A percentile compares a stretch with the other conserved stretches of the same genome.
phyloP scores from a whole-genome alignment of 106 monocot species.

The Platanthera guangdongensis region DNA sequence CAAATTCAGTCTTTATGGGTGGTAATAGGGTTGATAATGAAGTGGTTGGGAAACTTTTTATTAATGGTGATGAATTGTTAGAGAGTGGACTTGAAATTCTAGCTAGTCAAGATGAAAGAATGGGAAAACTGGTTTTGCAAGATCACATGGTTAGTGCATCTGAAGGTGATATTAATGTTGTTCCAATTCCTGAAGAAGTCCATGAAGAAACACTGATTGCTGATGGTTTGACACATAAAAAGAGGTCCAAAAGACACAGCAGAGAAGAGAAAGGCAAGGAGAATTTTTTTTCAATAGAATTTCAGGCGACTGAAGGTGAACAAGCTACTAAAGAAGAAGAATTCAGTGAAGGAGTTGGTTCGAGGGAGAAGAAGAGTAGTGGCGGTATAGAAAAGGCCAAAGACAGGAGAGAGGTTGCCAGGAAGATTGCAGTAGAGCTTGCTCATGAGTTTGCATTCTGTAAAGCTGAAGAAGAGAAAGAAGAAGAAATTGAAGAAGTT shows the following conservation, averaged over 20 bases:
- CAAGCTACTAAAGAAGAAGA: slow-evolving; percentile 6
- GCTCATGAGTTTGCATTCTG: slow-evolving; percentile 66
- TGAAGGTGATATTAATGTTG: slow-evolving; percentile 1
- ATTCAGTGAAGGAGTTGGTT: background rate
- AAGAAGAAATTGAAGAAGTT: slow-evolving; percentile 16
- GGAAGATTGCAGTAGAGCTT: slow-evolving; percentile 26
- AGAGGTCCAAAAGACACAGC: slow-evolving; percentile 2
- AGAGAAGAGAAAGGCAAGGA: slow-evolving; percentile 32
- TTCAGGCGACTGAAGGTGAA: background rate
- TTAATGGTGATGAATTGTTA: background rate
- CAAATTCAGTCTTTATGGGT: background rate
- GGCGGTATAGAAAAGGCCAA: background rate
- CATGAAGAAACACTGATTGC: background rate
- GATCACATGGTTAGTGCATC: background rate
- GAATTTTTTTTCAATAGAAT: slow-evolving; percentile 26
- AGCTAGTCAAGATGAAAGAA: background rate
- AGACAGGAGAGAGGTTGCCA: slow-evolving; percentile 27
- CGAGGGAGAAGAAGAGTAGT: background rate
- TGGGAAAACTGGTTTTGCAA: background rate
- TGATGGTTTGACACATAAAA: background rate
- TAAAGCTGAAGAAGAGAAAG: slow-evolving; percentile 24
- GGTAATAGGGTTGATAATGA: background rate
- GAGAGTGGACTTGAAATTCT: background rate
- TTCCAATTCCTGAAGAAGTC: background rate
- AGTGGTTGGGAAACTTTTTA: background rate